Base-by-base conservation (phyloP, 2,329 filamentous ascomycete species). In the Calycina marina region DNA sequence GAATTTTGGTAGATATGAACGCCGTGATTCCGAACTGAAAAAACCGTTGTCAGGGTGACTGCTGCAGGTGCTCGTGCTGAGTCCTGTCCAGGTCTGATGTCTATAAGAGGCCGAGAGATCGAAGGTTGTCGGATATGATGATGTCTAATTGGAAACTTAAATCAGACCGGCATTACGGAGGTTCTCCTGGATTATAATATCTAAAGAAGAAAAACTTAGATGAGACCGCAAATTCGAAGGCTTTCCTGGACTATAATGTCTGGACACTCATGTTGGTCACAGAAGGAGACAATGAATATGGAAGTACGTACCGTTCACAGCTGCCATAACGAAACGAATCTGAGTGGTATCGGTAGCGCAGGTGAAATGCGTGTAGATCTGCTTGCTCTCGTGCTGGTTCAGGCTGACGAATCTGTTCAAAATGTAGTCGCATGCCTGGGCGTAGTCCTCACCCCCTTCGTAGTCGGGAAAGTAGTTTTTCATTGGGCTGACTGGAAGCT, bases 211-310 rank as follows among this genome's bases (percentile, higher is more conserved):
- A n/a, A n/a, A 34, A 34, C 43, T 43, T 79, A 94, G 71, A 96
- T 94, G 58, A 96, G 67, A 70, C 88, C 88, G 61, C 86, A 94
- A 59, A 93, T 72, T 59, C 90, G 80, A 44, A 98, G 75, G 64
- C 98, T 98, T 64, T 96, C 90, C 67, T 98, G 90, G 59, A 98
- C 98, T 63, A 98, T 98, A 59, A 98, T 98, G 63, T 98, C 90
- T 93, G 46, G 2, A 31, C 14, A 15, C 15, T 10, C 16, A 50
- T 78, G 25, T 26, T 26, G 14, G 25, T 26, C 25, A 12, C 5
- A 5, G n/a, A 26, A 5, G 14, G 12, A 26, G 25, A 14, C 5
- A 12, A 32, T 36, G 27, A n/a, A 11, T 13, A 22, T 34, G 17
- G 12, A 9, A 25, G 16, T 28, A 56, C 77, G 52, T 69, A 93